phyloP scores from a whole-genome alignment of 257 asterid genomes.

The Lithospermum erythrorhizon region DNA sequence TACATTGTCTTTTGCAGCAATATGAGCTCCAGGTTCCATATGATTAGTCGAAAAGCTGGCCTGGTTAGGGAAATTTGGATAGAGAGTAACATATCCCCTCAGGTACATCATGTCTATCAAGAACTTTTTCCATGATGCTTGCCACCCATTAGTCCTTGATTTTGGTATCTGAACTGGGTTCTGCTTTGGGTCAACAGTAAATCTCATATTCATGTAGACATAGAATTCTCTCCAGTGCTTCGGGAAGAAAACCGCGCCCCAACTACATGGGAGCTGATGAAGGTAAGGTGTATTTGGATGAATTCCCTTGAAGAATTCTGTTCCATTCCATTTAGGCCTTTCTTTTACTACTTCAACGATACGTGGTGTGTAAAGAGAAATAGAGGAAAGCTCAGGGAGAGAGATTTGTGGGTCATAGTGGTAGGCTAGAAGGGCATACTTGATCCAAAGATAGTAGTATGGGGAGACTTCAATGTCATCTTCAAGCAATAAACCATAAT shows the following conservation, averaged over 20 bases:
- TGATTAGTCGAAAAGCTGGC: constrained; percentile 91
- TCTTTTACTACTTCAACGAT: constrained; percentile 89
- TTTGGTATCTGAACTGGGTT: constrained; percentile 92
- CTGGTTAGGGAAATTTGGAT: constrained; percentile 86
- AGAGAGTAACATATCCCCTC: constrained; percentile 73
- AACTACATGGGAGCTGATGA: constrained; percentile 87
- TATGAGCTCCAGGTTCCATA: constrained; percentile 97
- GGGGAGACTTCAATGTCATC: constrained; percentile 96
- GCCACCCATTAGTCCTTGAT: constrained; percentile 97
- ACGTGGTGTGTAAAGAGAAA: constrained; percentile 86
- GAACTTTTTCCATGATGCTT: constrained; percentile 97
- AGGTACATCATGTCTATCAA: constrained; percentile 90
- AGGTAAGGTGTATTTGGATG: constrained; percentile 95
- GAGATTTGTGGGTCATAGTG: constrained; percentile 85
- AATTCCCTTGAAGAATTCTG: constrained; percentile 52
- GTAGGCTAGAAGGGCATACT: constrained; percentile 64
- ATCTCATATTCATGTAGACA: constrained; percentile 90
- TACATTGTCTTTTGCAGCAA: constrained; percentile 71
- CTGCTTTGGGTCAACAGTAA: constrained; percentile 68
- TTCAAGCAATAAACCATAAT: constrained; percentile 74
- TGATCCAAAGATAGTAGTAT: constrained; percentile 83
- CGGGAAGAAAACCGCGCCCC: constrained; percentile 96
- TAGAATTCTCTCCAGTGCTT: constrained; percentile 93
- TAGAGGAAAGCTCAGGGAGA: constrained; percentile 75
- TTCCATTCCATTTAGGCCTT: constrained; percentile 89